phyloP scores from a whole-genome alignment of 2,329 filamentous ascomycete species.

The Huntiella savannae region DNA sequence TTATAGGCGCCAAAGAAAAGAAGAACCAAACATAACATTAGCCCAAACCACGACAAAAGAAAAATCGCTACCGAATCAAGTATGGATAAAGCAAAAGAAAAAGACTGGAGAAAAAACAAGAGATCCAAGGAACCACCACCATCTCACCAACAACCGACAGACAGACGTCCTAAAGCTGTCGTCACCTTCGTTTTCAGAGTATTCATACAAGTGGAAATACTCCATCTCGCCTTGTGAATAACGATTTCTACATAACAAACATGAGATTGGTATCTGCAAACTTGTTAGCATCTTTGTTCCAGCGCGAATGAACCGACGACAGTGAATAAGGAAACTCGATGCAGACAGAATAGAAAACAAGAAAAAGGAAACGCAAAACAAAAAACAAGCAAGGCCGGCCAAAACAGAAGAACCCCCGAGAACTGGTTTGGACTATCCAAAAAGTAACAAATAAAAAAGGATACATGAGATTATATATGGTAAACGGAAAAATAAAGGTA shows the following conservation, averaged over 20 bases:
- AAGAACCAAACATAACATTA: neutral
- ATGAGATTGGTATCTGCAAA: slow-evolving; percentile 38
- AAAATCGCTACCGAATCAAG: neutral
- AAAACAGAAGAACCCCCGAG: no score
- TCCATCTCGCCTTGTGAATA: no score
- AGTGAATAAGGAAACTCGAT: neutral
- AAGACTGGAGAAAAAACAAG: neutral
- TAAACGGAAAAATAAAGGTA: neutral
- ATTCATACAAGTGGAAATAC: neutral
- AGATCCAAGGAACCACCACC: neutral
- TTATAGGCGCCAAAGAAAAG: neutral
- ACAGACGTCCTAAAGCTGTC: no score
- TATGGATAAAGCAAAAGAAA: neutral
- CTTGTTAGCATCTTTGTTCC: slow-evolving; percentile 6
- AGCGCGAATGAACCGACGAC: neutral
- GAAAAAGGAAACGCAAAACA: neutral
- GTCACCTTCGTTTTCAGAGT: neutral
- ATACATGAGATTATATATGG: no score
- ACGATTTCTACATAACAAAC: slow-evolving; percentile 36
- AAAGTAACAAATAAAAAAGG: no score
- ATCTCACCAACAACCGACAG: neutral
- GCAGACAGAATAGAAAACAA: neutral
- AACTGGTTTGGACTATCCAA: no score
- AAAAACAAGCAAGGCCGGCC: no score
- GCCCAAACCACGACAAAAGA: slow-evolving; percentile 5